These are phyloP conservation scores for Zea luxurians DNA, from an alignment of 176 grass and related monocot genomes.

Conservation along the genomic window DNA sequence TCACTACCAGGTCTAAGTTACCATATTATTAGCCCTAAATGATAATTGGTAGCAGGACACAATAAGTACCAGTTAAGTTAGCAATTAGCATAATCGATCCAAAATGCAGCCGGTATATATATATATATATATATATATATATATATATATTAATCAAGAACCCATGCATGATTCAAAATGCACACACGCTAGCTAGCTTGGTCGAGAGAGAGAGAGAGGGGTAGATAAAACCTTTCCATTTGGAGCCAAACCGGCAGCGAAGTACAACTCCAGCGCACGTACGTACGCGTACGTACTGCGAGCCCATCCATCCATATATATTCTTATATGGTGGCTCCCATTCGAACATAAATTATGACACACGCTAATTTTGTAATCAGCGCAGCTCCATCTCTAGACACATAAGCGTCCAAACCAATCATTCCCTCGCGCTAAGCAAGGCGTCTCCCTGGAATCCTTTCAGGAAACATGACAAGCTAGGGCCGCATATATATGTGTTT, in stretches of 20 bases:
- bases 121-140: too few species aligned
- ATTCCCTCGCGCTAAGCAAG: conserved; percentile 27
- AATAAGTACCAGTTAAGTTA: neutral
- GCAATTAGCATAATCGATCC: neutral
- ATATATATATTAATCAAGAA: neutral
- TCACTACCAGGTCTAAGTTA: too few species aligned
- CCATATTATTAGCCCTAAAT: neutral
- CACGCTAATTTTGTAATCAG: neutral
- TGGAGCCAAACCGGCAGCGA: conserved; percentile 35
- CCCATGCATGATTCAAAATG: conserved; percentile 1
- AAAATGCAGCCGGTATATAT: neutral
- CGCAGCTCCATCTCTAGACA: neutral
- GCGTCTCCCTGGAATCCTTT: conserved; percentile 34
- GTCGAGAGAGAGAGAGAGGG: too few species aligned
- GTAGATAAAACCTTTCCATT: conserved; percentile 44
- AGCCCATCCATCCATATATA: conserved; percentile 25
- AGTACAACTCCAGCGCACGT: neutral
- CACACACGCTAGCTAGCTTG: neutral
- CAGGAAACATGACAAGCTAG: conserved; percentile 32
- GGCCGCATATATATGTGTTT: conserved; percentile 11
- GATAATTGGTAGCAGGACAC: neutral
- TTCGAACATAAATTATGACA: neutral
- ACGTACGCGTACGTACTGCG: neutral
- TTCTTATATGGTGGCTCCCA: conserved; percentile 5
- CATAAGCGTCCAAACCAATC: conserved; percentile 48